Base-by-base conservation (phyloP, 2,329 filamentous ascomycete species). In the Alternaria angustiovoidea region DNA sequence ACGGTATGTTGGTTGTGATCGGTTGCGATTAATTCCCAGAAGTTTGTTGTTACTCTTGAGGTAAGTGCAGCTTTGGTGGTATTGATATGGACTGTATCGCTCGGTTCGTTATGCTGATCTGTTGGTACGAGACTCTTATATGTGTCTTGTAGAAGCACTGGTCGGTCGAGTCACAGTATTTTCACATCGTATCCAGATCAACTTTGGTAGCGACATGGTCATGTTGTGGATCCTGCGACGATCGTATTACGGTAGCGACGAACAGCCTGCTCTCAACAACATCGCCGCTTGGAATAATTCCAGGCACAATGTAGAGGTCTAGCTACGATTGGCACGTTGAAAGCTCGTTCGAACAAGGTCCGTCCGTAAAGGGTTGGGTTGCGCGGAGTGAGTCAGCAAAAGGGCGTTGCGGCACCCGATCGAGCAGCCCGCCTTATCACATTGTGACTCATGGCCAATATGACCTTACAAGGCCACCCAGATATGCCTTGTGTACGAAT, bases 301-400 rank as follows among this genome's bases (percentile, higher is more conserved):
- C 3, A 18, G 32, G 11, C 1, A 30, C 5, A 22, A 2, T 9
- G 0, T 49, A 5, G 5, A 48, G 2, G 5, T 1, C 9, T 1
- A 14, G 0, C 1, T 34, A 12, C 1, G 1, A 36, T 36, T 38
- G 46, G 46, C 34, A 24, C 20, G 32, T n/a, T 16, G 22, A 11
- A 1, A n/a, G 1, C 20, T 6, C 7, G 18, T 22, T 18, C 9
- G 39, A 42, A 42, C 11, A 4, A 24, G 11, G 22, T 24, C 12
- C 7, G 2, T 20, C 14, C 7, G 8, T 22, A 2, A 14, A 48
- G 1, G 18, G 18, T 34, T 18, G 9, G 14, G 14, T 36, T 12
- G 3, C n/a, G 20, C 32, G 1, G 32, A n/a, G 3, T 1, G 46
- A 49, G 46, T 49, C 30, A 49, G 46, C 12, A 49, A 8, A 49